Percentiles rank a stretch among this genome's conserved stretches.
Evolutionary conservation across 495 filamentous ascomycete species (phyloP).

Genomic region (Penicillium odoratum): DNA sequence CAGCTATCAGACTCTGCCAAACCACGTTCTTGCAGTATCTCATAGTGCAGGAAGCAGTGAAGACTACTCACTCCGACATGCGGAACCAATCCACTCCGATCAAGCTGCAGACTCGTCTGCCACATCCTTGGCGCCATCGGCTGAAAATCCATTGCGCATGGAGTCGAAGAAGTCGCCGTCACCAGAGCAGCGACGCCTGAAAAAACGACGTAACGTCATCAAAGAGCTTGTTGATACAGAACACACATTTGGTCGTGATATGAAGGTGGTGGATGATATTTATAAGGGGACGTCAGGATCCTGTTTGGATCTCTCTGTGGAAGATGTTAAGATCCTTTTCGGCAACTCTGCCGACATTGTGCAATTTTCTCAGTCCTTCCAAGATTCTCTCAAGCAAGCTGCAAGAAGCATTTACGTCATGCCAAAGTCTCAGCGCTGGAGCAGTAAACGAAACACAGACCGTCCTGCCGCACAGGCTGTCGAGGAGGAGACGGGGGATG

Average conservation of each 20-base stretch:
- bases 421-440: constrained; percentile 57
- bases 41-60: constrained; percentile 53
- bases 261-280: constrained; percentile 94
- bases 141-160: constrained; percentile 23
- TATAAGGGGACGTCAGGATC: constrained; percentile 93
- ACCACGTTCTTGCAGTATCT: constrained; percentile 58
- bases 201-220: constrained; percentile 73
- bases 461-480: constrained; percentile 20
- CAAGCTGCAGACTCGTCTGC: constrained; percentile 40
- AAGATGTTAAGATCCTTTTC: constrained; percentile 86
- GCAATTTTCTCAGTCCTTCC: constrained; percentile 74
- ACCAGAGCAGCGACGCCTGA: constrained; percentile 58
- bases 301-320: constrained; percentile 71
- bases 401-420: constrained; percentile 71
- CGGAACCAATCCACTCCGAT: constrained; percentile 37
- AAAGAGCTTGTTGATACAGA: constrained; percentile 93
- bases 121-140: constrained; percentile 41
- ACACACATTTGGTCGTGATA: constrained; percentile 79
- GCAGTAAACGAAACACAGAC: constrained; percentile 52
- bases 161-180: constrained; percentile 43
- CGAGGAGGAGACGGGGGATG: constrained; percentile 32
- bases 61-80: constrained; percentile 40
- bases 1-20: constrained; percentile 27
- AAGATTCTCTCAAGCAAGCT: constrained; percentile 74
- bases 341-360: constrained; percentile 86